A percentile compares a stretch with the other conserved stretches of the same genome.
Evolutionary conservation across 73 alveolate genomes (phyloP).

Genomic region (Blepharisma japonicum): DNA sequence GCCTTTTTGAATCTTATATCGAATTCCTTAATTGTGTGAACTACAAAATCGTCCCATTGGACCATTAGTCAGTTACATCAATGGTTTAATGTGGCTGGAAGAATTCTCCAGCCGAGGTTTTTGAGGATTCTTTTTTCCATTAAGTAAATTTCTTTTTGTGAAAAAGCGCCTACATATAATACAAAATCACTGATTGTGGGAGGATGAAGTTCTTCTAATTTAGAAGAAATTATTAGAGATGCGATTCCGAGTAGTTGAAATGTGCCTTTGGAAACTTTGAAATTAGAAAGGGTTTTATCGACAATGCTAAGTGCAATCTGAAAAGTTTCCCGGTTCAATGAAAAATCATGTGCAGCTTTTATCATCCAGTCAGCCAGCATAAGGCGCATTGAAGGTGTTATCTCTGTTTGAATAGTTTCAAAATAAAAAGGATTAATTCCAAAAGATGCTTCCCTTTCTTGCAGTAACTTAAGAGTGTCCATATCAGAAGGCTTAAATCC

Average conservation of each 20-base stretch:
- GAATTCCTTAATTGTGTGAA: neutral
- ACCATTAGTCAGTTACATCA: slow-evolving; percentile 18
- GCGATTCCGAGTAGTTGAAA: slow-evolving; percentile 88
- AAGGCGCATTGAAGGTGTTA: neutral
- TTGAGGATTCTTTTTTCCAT: slow-evolving; percentile 31
- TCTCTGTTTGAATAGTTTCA: neutral
- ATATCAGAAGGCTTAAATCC: neutral
- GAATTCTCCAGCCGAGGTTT: neutral
- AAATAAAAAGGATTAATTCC: neutral
- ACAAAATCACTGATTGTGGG: slow-evolving; percentile 28
- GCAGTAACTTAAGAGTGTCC: neutral
- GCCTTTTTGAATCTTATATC: neutral
- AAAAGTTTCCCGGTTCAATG: slow-evolving; percentile 53
- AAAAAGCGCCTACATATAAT: neutral
- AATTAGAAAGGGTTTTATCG: slow-evolving; percentile 69
- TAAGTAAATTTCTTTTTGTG: neutral
- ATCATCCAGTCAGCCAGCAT: slow-evolving; percentile 4
- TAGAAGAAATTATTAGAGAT: slow-evolving; percentile 81
- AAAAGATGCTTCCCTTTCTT: slow-evolving; percentile 9
- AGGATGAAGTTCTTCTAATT: slow-evolving; percentile 56
- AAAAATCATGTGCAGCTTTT: neutral
- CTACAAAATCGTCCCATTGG: slow-evolving; percentile 23
- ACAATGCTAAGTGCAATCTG: slow-evolving; percentile 76
- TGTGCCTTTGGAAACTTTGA: slow-evolving; percentile 53
- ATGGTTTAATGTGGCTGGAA: slow-evolving; percentile 1